Evolutionary conservation across 306 rosid species (phyloP).

Genomic region (Cucumis hystrix): DNA sequence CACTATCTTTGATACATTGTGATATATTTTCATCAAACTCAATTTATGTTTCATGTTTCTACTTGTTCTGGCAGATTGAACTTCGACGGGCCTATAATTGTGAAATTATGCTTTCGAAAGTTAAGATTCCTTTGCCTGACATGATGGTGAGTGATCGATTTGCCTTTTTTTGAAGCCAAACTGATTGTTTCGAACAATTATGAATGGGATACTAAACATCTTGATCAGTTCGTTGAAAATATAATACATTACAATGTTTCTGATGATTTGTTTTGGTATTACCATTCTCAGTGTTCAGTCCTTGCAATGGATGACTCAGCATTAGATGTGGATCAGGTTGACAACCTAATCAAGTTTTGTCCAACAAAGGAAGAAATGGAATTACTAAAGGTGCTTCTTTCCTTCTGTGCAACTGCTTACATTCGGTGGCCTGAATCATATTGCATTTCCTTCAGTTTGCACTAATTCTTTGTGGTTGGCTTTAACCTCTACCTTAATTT

Average conservation of each 20-base stretch:
- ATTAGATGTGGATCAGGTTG: slow-evolving; percentile 74
- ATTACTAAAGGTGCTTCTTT: slow-evolving; percentile 47
- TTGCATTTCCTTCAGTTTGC: background rate
- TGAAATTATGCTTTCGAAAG: slow-evolving; percentile 96
- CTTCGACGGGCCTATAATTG: slow-evolving; percentile 94
- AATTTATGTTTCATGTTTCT: background rate
- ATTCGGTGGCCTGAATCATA: background rate
- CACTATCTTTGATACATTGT: background rate
- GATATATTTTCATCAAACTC: background rate
- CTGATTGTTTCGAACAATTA: background rate
- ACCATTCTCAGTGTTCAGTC: slow-evolving; percentile 36
- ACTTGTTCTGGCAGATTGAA: slow-evolving; percentile 65
- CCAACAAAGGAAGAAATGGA: slow-evolving; percentile 98
- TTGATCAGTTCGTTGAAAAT: background rate
- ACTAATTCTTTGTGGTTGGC: background rate
- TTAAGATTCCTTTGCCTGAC: slow-evolving; percentile 87
- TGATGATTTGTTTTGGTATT: background rate
- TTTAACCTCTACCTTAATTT: background rate
- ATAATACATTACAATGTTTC: background rate
- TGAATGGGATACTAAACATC: background rate
- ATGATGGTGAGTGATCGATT: slow-evolving; percentile 56
- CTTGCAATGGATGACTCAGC: slow-evolving; percentile 79
- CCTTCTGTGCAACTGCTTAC: background rate
- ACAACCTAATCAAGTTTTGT: slow-evolving; percentile 89
- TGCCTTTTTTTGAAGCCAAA: background rate